Conservation (phyloP, 2,329 filamentous ascomycete genomes). For the Diaporthe aspalathi region DNA sequence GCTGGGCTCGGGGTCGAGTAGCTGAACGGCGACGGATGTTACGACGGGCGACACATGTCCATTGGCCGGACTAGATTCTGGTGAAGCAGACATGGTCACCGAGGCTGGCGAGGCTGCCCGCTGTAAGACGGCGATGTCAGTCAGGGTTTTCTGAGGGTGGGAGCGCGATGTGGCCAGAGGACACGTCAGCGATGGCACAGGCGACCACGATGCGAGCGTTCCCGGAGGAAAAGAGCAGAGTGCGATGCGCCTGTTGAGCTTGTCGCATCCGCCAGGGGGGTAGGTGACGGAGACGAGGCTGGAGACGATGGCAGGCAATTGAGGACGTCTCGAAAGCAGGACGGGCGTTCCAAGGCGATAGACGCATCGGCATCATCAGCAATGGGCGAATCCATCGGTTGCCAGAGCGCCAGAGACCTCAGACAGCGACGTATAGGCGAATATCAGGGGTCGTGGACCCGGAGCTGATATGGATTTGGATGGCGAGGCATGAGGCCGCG, state of each 20-base stretch:
- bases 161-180: slow-evolving; percentile 42
- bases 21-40: slow-evolving; percentile 55
- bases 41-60: slow-evolving; percentile 70
- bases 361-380: slow-evolving; percentile 49
- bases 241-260: slow-evolving; percentile 48
- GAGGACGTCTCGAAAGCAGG: slow-evolving; percentile 46
- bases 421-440: slow-evolving; percentile 45
- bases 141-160: slow-evolving; percentile 51
- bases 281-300: slow-evolving; percentile 62
- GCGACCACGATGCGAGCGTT: slow-evolving; percentile 50
- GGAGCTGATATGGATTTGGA: slow-evolving; percentile 51
- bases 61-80: slow-evolving; percentile 72
- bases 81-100: slow-evolving; percentile 72
- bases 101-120: slow-evolving; percentile 72
- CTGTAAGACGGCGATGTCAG: slow-evolving; percentile 64
- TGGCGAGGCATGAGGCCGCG: slow-evolving; percentile 48
- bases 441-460: slow-evolving; percentile 51
- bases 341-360: slow-evolving; percentile 41
- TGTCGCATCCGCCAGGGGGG: slow-evolving; percentile 57
- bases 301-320: slow-evolving; percentile 59
- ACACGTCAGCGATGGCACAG: slow-evolving; percentile 44
- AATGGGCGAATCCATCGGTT: slow-evolving; percentile 52
- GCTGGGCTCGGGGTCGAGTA: slow-evolving; percentile 62
- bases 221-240: slow-evolving; percentile 42
- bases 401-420: slow-evolving; percentile 43